Evolutionary conservation across 2,329 filamentous ascomycete genomes (phyloP).

Genomic region (Davidsoniella neocaledoniae): DNA sequence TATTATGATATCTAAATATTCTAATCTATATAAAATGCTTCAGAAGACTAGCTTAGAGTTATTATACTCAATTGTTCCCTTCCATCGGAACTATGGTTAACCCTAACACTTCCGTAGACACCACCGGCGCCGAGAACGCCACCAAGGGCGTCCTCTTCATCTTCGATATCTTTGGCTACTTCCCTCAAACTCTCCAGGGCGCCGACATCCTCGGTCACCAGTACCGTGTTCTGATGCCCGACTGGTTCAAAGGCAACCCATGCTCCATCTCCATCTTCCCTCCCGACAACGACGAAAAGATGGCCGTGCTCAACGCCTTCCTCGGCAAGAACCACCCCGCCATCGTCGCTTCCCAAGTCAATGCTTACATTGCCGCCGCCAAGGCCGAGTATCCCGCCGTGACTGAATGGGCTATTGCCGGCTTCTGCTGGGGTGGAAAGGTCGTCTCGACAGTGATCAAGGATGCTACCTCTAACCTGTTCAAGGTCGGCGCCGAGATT

Average conservation of each 20-base stretch:
- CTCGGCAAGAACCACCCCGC: conserved; percentile 34
- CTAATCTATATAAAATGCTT: neutral
- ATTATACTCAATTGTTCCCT: neutral
- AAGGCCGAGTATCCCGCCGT: conserved; percentile 35
- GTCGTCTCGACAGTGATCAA: conserved; percentile 37
- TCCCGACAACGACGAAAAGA: conserved; percentile 46
- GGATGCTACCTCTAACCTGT: conserved; percentile 27
- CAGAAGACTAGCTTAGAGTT: too few species aligned
- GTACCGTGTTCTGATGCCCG: conserved; percentile 80
- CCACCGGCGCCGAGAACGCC: conserved; percentile 29
- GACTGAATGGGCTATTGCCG: conserved; percentile 42
- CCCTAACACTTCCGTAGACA: conserved; percentile 20
- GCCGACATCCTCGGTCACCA: conserved; percentile 51
- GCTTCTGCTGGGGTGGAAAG: conserved; percentile 59
- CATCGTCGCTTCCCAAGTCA: conserved; percentile 31
- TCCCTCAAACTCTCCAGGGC: conserved; percentile 51
- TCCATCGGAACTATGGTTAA: neutral
- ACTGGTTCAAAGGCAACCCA: conserved; percentile 71
- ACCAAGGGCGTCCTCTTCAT: conserved; percentile 44
- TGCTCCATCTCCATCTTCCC: conserved; percentile 42
- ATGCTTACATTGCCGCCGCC: conserved; percentile 36
- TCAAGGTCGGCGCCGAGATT: conserved; percentile 34
- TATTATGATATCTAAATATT: neutral
- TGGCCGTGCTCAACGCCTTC: conserved; percentile 40
- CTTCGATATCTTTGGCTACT: conserved; percentile 56